These are phyloP conservation scores for Posidonia oceanica DNA, from an alignment of 116 monocot species.

Conservation along the genomic window DNA sequence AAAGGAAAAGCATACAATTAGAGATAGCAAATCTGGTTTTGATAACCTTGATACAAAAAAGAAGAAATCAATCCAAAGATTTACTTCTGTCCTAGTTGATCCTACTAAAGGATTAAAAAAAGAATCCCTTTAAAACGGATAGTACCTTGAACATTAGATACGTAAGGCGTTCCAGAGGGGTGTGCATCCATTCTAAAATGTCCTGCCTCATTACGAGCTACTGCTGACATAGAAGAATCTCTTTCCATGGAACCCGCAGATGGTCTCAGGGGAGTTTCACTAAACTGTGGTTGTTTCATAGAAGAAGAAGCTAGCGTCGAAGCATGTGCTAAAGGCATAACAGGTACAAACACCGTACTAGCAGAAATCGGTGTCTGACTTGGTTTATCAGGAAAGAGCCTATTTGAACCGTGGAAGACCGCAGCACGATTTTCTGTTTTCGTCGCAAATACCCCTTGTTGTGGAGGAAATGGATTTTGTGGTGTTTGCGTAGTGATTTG, in stretches of 20 bases:
- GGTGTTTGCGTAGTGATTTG: neutral
- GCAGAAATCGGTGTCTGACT: neutral
- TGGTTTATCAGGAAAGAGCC: slow-evolving; percentile 4
- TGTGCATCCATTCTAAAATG: slow-evolving; percentile 9
- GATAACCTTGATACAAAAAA: too few relatives aligned
- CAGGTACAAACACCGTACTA: neutral
- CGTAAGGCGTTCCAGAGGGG: neutral
- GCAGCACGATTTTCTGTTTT: slow-evolving; percentile 8
- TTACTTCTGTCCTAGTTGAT: too few relatives aligned
- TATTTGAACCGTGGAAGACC: neutral
- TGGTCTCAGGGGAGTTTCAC: slow-evolving; percentile 7
- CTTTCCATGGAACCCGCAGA: neutral
- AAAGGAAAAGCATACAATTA: too few relatives aligned
- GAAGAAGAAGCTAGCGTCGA: slow-evolving; percentile 4
- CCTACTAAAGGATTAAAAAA: neutral
- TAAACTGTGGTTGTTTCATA: neutral
- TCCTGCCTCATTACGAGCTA: neutral
- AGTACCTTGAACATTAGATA: slow-evolving; percentile 10
- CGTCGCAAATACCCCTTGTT: neutral
- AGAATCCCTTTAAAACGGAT: neutral
- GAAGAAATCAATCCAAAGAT: too few relatives aligned
- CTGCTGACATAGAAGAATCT: slow-evolving; percentile 6
- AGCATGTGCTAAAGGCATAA: neutral
- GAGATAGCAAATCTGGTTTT: too few relatives aligned
- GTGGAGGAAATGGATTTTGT: neutral